Conservation (phyloP, 2,329 filamentous ascomycete genomes). For the Cadophora sp. region DNA sequence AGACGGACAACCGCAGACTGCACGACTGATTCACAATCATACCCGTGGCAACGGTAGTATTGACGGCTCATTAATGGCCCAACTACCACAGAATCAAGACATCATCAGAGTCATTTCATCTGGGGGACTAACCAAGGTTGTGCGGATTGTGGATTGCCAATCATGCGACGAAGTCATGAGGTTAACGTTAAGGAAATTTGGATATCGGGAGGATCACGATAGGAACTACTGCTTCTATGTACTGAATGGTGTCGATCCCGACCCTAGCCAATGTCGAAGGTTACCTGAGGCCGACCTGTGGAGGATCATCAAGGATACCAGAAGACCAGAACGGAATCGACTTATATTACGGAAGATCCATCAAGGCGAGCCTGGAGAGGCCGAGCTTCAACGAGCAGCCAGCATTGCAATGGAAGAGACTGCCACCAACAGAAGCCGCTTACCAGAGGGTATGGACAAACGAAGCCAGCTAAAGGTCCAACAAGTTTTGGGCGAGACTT, state of each 20-base stretch:
- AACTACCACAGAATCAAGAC: conserved; percentile 83
- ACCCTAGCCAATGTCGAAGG: conserved; percentile 80
- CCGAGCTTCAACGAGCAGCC: conserved; percentile 86
- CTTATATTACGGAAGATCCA: conserved; percentile 94
- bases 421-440: conserved; percentile 72
- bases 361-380: conserved; percentile 83
- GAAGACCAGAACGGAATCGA: conserved; percentile 84
- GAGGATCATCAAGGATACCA: conserved; percentile 87
- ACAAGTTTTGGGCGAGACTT: conserved; percentile 86
- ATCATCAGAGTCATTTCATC: conserved; percentile 94
- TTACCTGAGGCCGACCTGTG: conserved; percentile 88
- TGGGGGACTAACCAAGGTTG: conserved; percentile 87
- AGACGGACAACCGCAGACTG: conserved; percentile 62
- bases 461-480: conserved; percentile 87
- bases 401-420: conserved; percentile 89
- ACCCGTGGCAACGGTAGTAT: conserved; percentile 82
- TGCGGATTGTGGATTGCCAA: conserved; percentile 91
- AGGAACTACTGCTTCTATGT: conserved; percentile 98
- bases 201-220: conserved; percentile 87
- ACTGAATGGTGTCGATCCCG: conserved; percentile 82
- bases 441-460: conserved; percentile 64
- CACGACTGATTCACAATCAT: conserved; percentile 70
- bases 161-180: conserved; percentile 93
- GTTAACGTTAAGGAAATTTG: conserved; percentile 86
- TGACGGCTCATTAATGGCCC: conserved; percentile 85